Evolutionary conservation across 1,139 yeast genomes (phyloP), one percentile per base, ranked within the genome.

Genomic region (Geotrichum bryndzae): DNA sequence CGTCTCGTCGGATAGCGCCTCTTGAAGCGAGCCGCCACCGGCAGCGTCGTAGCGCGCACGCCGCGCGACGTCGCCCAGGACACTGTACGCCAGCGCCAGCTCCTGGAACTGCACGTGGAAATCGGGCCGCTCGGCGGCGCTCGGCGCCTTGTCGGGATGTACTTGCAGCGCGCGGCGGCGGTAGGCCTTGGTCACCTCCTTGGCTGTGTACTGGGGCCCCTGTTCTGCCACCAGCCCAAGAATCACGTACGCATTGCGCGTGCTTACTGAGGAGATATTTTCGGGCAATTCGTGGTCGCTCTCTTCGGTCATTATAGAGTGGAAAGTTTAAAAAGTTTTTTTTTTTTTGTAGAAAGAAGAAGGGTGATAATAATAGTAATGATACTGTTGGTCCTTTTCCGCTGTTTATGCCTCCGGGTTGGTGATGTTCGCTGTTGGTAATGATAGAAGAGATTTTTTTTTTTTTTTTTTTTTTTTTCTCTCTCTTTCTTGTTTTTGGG

Each of bases 61-160:
- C 66, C 82, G 81, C 56, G 73, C 72, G 0, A 80, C 78, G 69
- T 90, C 95, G 48, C 84, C 79, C 51, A 90, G 76, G 1, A 90
- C 80, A 57, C 87, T 79, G 72, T 88, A 90, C 45, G 96, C 87
- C 72, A 88, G 86, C 70, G 90, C 94, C 35, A 90, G 80, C 67
- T 81, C 76, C 64, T 90, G 88, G 72, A 90, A 90, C 63, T 70
- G 69, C n/a, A 73, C 76, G 63, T 76, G 77, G 64, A 82, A 80
- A 48, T 71, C 77, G 45, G 64, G 73, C 35, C 65, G 71, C 53
- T 73, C 75, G 1, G 73, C 73, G 6, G 71, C 73, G 3, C 75
- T 72, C 25, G 71, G 74, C 64, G 82, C 83, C 71, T 90, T 90
- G 73, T 90, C 97, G 0, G 97, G 97, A 72, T 90, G 97, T 65